Conservation (phyloP, 1,139 yeast genomes). For the Saccharomycopsis hybrid region DNA sequence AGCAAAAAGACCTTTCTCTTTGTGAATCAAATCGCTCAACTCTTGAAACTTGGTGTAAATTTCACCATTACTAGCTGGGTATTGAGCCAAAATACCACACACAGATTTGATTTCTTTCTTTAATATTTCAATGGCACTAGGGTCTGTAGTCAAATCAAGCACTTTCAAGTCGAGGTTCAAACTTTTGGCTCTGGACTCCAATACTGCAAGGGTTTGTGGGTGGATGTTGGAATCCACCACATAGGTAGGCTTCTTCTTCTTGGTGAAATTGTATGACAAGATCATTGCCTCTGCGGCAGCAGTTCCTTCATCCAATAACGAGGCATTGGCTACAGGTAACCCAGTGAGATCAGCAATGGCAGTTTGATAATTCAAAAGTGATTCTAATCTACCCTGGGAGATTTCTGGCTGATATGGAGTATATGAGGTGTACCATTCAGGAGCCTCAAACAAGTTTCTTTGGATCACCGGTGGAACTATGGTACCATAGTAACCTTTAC, state of each 20-base stretch:
- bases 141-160: constrained; percentile 43
- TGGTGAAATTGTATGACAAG: constrained; percentile 61
- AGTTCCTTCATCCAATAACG: constrained; percentile 91
- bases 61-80: constrained; percentile 85
- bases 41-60: constrained; percentile 44
- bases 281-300: constrained; percentile 99
- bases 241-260: constrained; percentile 61
- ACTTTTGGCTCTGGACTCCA: constrained; percentile 72
- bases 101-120: constrained; percentile 36
- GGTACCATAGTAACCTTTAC: constrained; percentile 93
- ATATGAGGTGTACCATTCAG: constrained; percentile 98
- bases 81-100: constrained; percentile 84
- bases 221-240: constrained; percentile 74
- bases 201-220: constrained; percentile 79
- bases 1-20: constrained; percentile 66
- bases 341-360: constrained; percentile 86
- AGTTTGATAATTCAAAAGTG: constrained; percentile 86
- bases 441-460: constrained; percentile 84
- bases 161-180: constrained; percentile 60
- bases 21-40: constrained; percentile 62
- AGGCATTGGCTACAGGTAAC: constrained; percentile 86
- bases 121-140: constrained; percentile 42
- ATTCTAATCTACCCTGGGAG: constrained; percentile 91
- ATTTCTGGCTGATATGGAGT: constrained; percentile 99
- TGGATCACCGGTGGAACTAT: constrained; percentile 86